Evolutionary conservation across 2,329 filamentous ascomycete species (phyloP), one percentile per base, ranked within the genome.

Genomic region (Paecilomyces fulvus): DNA sequence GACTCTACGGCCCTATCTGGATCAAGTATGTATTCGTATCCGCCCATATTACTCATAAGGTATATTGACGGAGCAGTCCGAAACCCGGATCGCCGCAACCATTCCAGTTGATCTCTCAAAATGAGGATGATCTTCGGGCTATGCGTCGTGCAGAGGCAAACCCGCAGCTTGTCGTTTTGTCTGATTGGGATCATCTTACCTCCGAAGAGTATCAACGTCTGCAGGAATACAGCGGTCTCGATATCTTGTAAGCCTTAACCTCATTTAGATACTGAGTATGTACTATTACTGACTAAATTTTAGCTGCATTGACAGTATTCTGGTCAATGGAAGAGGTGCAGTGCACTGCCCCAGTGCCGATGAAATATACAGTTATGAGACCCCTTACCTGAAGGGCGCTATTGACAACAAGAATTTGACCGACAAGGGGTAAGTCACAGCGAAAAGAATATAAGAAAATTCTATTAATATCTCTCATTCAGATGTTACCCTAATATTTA

Each of bases 261-360:
- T 54, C 3, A 6, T 7, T n/a, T 12, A 17, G 4, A 7, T 8
- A 8, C 20, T 17, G 1, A 43, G 37, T 17, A n/a, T 43, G 37
- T n/a, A 5, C 5, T 28, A 7, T 28, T 50, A 28, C 52, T 61
- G 14, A 61, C 49, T 33, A 10, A 9, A 75, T 5, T 70, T 79
- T 33, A 73, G 78, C 0, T 86, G 84, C 70, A 80, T 82, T 61
- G 83, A 85, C 60, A 79, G 81, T 0, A 71, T 86, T 21, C 70
- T 86, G 2, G 71, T 86, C 55, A 86, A 86, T 56, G 84, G 83
- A 21, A 80, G 82, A 60, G 83, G 83, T 2, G 73, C 74, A 1
- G 78, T 83, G 0, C 69, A 78, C 51, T 86, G 83, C 63, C 72
- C 79, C 46, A 65, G 75, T 0, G 68, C 71, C 5, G 72, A 73